phyloP scores from a whole-genome alignment of 2,329 filamentous ascomycete species.

The Botrytis fabae region DNA sequence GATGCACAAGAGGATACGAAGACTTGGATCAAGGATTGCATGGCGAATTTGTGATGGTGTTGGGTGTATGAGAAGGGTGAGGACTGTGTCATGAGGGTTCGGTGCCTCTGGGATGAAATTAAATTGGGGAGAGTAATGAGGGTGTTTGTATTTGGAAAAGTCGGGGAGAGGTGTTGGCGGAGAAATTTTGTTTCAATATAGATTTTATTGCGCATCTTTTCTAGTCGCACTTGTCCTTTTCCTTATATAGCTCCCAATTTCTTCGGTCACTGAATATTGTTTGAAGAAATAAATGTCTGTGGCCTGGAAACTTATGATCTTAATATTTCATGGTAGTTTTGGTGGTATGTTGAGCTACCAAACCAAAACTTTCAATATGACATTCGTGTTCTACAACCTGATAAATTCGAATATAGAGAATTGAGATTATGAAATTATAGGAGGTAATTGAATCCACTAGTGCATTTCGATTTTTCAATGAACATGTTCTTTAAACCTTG shows the following conservation, averaged over 20 bases:
- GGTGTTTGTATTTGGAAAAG: neutral
- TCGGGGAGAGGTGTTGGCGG: neutral
- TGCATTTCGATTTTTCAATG: neutral
- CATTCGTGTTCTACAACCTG: neutral
- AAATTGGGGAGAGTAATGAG: neutral
- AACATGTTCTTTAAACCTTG: neutral
- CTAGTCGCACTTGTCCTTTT: rapidly evolving
- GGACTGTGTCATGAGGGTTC: neutral
- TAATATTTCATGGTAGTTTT: neutral
- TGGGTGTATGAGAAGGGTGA: neutral
- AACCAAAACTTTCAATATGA: rapidly evolving
- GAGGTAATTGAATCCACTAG: rapidly evolving
- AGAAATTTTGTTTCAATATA: neutral
- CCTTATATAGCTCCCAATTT: neutral
- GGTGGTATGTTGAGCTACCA: neutral
- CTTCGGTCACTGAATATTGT: neutral
- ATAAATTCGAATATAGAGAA: neutral
- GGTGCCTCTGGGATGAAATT: too few relatives aligned
- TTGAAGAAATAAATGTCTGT: neutral
- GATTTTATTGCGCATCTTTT: neutral
- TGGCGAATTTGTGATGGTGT: slow-evolving; percentile 1
- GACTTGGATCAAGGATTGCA: slow-evolving; percentile 27
- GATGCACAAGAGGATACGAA: slow-evolving; percentile 30
- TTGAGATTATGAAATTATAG: neutral
- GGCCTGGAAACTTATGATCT: neutral